Evolutionary conservation across 2,329 filamentous ascomycete species (phyloP).

Genomic region (Colletotrichum eleusines): DNA sequence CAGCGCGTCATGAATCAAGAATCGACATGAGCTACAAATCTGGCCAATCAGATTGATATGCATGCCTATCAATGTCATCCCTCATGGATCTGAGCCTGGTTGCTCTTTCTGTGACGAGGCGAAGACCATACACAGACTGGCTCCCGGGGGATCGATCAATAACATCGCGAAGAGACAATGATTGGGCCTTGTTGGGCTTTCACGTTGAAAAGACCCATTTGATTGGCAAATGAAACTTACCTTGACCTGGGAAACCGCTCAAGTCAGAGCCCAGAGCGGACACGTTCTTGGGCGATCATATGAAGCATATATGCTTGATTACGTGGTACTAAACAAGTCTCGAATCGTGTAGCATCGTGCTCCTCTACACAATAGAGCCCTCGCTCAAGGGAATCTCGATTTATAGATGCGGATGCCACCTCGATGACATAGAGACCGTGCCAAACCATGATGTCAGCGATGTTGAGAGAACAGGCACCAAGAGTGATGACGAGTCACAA

Average conservation of each 20-base stretch:
- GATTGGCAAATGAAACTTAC: neutral
- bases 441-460: neutral
- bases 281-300: neutral
- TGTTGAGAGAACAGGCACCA: neutral
- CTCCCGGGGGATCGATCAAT: too few species aligned
- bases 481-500: conserved; percentile 10
- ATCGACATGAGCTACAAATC: neutral
- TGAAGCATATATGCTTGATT: neutral
- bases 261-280: neutral
- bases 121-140: neutral
- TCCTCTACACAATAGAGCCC: too few species aligned
- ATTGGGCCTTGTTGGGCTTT: neutral
- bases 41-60: neutral
- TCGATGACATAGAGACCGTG: neutral
- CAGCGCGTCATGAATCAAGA: neutral
- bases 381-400: neutral
- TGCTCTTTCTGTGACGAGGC: neutral
- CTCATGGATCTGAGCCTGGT: neutral
- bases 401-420: neutral
- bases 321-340: neutral
- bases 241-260: neutral
- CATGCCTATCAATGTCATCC: neutral
- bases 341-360: neutral
- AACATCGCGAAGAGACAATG: neutral
- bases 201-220: neutral